Percentiles rank a stretch among this genome's conserved stretches.
Conservation (phyloP, 768 basidiomycete genomes). For the Tulasnella sp. region DNA sequence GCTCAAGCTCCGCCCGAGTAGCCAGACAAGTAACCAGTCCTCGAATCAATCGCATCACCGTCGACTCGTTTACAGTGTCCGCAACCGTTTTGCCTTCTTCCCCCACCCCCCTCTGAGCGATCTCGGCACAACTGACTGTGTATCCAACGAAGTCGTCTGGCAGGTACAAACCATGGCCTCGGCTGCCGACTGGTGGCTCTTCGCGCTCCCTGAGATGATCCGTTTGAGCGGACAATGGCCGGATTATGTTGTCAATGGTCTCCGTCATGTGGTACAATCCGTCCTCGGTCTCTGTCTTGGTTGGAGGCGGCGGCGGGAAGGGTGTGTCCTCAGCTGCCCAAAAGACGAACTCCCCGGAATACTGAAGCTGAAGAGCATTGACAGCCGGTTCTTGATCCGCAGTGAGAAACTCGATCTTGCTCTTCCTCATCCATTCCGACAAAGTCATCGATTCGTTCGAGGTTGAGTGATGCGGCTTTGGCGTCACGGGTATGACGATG, state of each 20-base stretch:
- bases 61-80: slow-evolving; percentile 67
- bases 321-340: slow-evolving; percentile 80
- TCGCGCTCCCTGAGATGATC: slow-evolving; percentile 73
- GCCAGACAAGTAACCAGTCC: slow-evolving; percentile 67
- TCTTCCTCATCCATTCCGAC: slow-evolving; percentile 84
- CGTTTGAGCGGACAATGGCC: slow-evolving; percentile 78
- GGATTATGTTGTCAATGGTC: slow-evolving; percentile 72
- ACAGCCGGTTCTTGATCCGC: slow-evolving; percentile 68
- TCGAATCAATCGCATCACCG: slow-evolving; percentile 70
- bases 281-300: slow-evolving; percentile 11
- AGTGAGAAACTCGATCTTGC: slow-evolving; percentile 84
- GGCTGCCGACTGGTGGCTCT: slow-evolving; percentile 65
- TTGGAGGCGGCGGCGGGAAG: slow-evolving; percentile 54
- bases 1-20: slow-evolving; percentile 61
- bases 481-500: slow-evolving; percentile 76
- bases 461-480: not conserved
- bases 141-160: slow-evolving; percentile 90
- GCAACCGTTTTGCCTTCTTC: slow-evolving; percentile 50
- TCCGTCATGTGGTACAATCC: slow-evolving; percentile 80
- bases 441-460: slow-evolving; percentile 45
- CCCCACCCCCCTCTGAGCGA: slow-evolving; percentile 66
- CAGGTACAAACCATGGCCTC: slow-evolving; percentile 82
- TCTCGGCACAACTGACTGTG: slow-evolving; percentile 77
- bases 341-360: slow-evolving; percentile 84
- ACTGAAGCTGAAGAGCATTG: slow-evolving; percentile 71